Evolutionary conservation across 2,329 filamentous ascomycete genomes (phyloP).

Genomic region (Alternaria conjuncta): DNA sequence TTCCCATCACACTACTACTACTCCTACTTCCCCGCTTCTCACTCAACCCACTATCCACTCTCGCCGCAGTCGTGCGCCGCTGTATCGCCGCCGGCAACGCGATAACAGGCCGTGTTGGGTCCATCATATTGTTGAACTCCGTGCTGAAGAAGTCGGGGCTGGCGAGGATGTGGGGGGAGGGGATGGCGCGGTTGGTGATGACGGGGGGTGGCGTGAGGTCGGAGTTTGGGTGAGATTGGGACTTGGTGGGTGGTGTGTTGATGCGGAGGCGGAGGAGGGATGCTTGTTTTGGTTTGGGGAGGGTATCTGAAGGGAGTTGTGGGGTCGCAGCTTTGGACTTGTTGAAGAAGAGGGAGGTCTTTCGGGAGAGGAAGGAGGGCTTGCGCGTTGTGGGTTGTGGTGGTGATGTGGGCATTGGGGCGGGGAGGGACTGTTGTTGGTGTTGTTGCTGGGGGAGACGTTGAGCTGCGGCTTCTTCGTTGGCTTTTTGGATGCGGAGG

Average conservation of each 20-base stretch:
- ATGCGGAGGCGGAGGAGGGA: constrained; percentile 23
- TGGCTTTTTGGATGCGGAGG: background rate
- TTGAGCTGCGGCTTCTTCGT: background rate
- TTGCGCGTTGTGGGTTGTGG: background rate
- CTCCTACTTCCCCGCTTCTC: constrained; percentile 5
- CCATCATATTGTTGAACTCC: background rate
- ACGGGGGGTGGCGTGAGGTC: background rate
- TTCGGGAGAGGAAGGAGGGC: constrained; percentile 11
- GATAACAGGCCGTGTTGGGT: background rate
- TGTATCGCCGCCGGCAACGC: background rate
- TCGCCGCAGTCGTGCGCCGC: background rate
- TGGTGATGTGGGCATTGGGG: constrained; percentile 4
- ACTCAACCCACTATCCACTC: constrained; percentile 7
- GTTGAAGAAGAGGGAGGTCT: constrained; percentile 13
- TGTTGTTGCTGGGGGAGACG: constrained; percentile 1
- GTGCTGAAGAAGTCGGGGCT: constrained; percentile 9
- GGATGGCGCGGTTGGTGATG: background rate
- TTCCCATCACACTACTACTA: constrained; percentile 6
- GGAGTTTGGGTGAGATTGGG: background rate
- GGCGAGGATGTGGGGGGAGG: background rate
- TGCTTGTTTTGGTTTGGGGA: constrained; percentile 15
- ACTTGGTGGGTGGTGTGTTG: constrained; percentile 9
- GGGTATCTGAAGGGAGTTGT: background rate
- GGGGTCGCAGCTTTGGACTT: constrained; percentile 3
- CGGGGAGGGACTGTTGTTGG: background rate